Percentiles rank a stretch among this genome's conserved stretches.
Evolutionary conservation across 2,329 filamentous ascomycete species (phyloP).

Genomic region (Botrytis fragariae): DNA sequence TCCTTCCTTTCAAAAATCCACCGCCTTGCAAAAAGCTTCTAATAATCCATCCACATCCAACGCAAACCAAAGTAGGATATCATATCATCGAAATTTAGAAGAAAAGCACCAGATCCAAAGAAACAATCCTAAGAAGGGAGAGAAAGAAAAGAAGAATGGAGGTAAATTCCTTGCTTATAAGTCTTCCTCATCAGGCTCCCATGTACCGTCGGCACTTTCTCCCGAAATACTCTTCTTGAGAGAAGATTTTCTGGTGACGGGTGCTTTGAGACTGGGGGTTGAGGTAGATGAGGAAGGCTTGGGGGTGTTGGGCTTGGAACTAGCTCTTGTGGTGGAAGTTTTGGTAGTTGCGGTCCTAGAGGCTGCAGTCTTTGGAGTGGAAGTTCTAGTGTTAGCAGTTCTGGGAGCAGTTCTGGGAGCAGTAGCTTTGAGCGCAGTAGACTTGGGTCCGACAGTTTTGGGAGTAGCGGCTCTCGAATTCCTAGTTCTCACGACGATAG

Average conservation of each 20-base stretch:
- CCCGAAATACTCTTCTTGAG: background rate
- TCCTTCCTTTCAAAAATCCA: background rate
- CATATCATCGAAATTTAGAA: background rate
- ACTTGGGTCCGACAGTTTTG: background rate
- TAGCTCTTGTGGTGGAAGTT: background rate
- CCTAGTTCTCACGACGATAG: background rate
- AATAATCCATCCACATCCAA: background rate
- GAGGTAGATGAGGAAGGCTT: background rate
- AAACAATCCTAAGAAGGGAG: accelerated
- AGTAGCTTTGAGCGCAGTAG: background rate
- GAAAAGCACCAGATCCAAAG: background rate
- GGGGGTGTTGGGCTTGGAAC: background rate
- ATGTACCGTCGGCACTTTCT: background rate
- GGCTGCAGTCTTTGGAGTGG: background rate
- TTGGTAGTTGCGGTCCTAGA: background rate
- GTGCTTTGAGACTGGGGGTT: background rate
- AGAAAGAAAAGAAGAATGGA: too few species aligned
- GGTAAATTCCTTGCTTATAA: too few species aligned
- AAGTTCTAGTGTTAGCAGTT: background rate
- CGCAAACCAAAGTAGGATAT: background rate
- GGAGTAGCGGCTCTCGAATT: background rate
- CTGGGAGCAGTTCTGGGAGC: background rate
- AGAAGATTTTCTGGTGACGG: background rate
- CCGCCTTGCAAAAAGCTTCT: too few species aligned
- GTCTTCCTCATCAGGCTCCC: background rate